A percentile compares a stretch with the other conserved stretches of the same genome.
These are phyloP conservation scores for Sisymbrium altissimum DNA, from an alignment of 345 rosid species.

Conservation along the genomic window DNA sequence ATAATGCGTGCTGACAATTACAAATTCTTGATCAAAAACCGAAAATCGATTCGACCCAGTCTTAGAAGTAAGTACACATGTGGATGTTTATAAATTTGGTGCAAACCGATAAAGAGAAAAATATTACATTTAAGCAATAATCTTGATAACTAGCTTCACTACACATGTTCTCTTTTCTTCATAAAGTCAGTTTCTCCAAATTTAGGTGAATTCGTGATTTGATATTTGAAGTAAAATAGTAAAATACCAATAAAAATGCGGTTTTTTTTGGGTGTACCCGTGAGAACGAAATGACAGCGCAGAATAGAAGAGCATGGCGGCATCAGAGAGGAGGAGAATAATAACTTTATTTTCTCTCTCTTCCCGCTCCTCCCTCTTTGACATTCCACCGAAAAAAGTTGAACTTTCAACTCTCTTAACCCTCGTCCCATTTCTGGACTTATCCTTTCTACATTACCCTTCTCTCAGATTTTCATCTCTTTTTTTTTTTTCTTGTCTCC, in stretches of 20 bases:
- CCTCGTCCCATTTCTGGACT: conserved; percentile 12
- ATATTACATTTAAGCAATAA: no score
- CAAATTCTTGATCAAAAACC: not conserved
- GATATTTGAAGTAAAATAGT: conserved; percentile 1
- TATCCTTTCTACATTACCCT: conserved; percentile 5
- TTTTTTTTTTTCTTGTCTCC: conserved; percentile 7
- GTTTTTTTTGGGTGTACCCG: not conserved
- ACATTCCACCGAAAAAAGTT: conserved; percentile 26
- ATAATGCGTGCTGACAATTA: not conserved
- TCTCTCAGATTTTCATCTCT: not conserved
- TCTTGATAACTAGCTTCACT: no score
- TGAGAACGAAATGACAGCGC: conserved; percentile 3
- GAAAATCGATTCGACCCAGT: not conserved
- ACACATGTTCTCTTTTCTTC: not conserved
- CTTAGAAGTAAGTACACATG: not conserved
- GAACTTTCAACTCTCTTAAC: conserved; percentile 6
- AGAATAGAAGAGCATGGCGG: not conserved
- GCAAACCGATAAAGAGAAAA: no score
- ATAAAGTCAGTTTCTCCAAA: not conserved
- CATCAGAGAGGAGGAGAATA: not conserved
- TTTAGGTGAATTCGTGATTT: not conserved
- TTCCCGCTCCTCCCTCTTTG: conserved; percentile 19
- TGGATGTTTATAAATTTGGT: no score
- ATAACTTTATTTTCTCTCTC: conserved; percentile 23
- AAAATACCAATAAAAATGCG: not conserved